Percentiles rank a stretch among this genome's conserved stretches.
Evolutionary conservation across 2,329 filamentous ascomycete genomes (phyloP).

Genomic region (Zasmidium angulare): DNA sequence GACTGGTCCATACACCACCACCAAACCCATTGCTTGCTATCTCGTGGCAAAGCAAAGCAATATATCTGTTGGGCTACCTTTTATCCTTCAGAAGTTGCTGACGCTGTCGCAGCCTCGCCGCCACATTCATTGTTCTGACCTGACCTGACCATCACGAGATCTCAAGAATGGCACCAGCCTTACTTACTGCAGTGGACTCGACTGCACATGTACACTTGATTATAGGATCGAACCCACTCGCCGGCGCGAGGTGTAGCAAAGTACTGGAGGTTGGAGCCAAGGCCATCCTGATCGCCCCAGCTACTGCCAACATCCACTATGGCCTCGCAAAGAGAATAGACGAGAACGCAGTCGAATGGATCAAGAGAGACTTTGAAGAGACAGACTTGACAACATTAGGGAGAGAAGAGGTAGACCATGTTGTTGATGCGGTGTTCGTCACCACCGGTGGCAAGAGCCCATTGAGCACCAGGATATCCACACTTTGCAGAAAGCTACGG

Average conservation of each 20-base stretch:
- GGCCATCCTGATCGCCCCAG: conserved; percentile 75
- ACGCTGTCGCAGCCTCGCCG: too few species aligned
- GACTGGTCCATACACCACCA: neutral
- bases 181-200: conserved; percentile 73
- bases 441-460: conserved; percentile 58
- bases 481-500: conserved; percentile 71
- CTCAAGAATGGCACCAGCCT: conserved; percentile 48
- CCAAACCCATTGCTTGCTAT: neutral
- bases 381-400: conserved; percentile 73
- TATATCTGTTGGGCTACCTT: neutral
- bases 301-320: conserved; percentile 57
- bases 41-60: conserved; percentile 10
- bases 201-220: conserved; percentile 76
- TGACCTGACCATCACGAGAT: too few species aligned
- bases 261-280: conserved; percentile 79
- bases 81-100: too few species aligned
- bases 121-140: too few species aligned
- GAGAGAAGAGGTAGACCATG: conserved; percentile 70
- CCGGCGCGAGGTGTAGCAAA: conserved; percentile 77
- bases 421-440: conserved; percentile 92
- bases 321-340: conserved; percentile 65
- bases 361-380: conserved; percentile 66
- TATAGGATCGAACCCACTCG: conserved; percentile 81
- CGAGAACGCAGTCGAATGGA: conserved; percentile 65
- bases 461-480: conserved; percentile 63